Base-by-base conservation (phyloP, 2,329 filamentous ascomycete genomes). In the Drechslera avenae region DNA sequence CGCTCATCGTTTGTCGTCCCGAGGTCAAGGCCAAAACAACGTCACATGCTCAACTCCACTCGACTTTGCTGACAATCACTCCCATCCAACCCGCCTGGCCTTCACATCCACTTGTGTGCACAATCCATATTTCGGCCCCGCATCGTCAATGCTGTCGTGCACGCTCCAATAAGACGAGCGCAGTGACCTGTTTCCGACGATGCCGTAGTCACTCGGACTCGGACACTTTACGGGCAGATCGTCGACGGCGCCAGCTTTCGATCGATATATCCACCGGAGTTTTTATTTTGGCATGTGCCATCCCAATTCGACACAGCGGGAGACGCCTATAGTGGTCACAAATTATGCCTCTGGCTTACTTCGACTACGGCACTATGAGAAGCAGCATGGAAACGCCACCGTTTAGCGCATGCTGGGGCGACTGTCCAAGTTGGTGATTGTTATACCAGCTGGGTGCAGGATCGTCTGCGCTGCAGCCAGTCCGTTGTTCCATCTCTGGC, bases 221-320 rank as follows among this genome's bases (percentile, higher is more conserved):
- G 68, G 69, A 62, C 63, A 69, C 60, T 73, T 72, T 69, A 39
- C 59, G 64, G 63, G 56, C 55, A 60, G 68, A 73, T 72, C 69
- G 52, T 64, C 60, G 42, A 64, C 63, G 60, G 63, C 60, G 59
- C 65, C 64, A 61, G 62, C 51, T 51, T 58, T 42, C 52, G 66
- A 63, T 68, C 63, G 59, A 61, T 62, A 61, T 60, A 64, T 56
- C 59, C 64, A 60, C 68, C 69, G 70, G 69, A 72, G 63, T 60
- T 64, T 71, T 73, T 67, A n/a, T 66, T 56, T 54, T 57, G 62
- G 43, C 34, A 26, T 33, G 60, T 46, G 49, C 63, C 55, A 52
- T 52, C 50, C 56, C 43, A 58, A 60, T 59, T 55, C 61, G 54
- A 51, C 49, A 48, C 46, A 49, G 55, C 54, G 51, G 54, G 52